Evolutionary conservation across 352 stramenopile genomes (phyloP).

Genomic region (Phytophthora capsici): DNA sequence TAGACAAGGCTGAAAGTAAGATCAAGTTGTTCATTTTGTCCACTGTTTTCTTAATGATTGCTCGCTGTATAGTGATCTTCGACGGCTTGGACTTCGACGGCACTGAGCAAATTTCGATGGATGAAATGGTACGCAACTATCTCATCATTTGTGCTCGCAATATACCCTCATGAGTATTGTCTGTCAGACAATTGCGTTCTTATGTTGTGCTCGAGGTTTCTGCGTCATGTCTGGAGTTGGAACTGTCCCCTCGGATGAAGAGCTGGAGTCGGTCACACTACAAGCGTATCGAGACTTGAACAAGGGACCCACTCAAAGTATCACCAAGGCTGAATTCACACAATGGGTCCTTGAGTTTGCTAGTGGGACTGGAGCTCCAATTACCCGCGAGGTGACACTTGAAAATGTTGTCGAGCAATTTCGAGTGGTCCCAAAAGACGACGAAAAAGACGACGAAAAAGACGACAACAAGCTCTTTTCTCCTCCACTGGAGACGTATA

Average conservation of each 20-base stretch:
- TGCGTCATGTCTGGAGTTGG: conserved; percentile 57
- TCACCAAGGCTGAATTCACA: conserved; percentile 68
- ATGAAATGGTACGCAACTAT: conserved; percentile 60
- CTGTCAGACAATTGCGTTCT: conserved; percentile 64
- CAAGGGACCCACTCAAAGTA: conserved; percentile 59
- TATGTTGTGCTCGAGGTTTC: conserved; percentile 62
- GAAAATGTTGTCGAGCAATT: conserved; percentile 39
- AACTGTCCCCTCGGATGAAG: conserved; percentile 56
- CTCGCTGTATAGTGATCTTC: conserved; percentile 58
- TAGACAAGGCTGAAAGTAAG: conserved; percentile 66
- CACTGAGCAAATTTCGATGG: conserved; percentile 78
- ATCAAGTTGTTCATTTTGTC: neutral
- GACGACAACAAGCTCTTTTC: conserved; percentile 1
- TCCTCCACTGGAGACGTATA: neutral
- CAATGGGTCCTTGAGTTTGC: conserved; percentile 56
- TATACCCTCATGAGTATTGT: neutral
- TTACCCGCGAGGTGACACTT: conserved; percentile 34
- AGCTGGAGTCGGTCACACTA: conserved; percentile 61
- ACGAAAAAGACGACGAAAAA: conserved; percentile 1
- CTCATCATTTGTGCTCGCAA: neutral
- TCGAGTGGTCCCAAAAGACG: conserved; percentile 13
- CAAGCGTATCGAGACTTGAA: conserved; percentile 66
- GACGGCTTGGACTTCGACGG: conserved; percentile 78
- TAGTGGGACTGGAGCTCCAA: conserved; percentile 10
- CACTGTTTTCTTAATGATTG: neutral